Base-by-base conservation (phyloP, 148 eudicot genomes). In the Drosera capensis region DNA sequence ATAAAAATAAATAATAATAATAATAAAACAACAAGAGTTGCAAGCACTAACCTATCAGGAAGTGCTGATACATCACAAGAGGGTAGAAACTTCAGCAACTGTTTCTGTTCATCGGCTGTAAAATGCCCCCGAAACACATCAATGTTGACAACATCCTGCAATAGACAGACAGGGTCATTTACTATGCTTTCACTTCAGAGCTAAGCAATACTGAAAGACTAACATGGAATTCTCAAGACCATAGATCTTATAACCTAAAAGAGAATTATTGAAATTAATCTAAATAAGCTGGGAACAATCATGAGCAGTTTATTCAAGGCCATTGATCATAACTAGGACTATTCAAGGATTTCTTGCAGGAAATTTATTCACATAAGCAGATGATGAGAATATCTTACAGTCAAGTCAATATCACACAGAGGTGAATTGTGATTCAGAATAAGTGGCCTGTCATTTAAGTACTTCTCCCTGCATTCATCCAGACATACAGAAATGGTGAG, bases 131-230 rank as follows among this genome's bases (percentile, higher is more conserved):
- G 22, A 60, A 80, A 84, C 23, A 57, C 74, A 13, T 83, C 75
- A 38, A 61, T 57, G 62, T 75, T 75, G 17, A 73, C 52, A 49
- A 90, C 51, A 50, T 90, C 95, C 95, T 90, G 84, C 69, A 69
- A 20, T 23, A 51, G 19, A 31, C 2, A 35, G 18, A 5, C 30
- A n/a, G 15, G 9, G 4, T 20, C 23, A 7, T 41, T 23, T 18
- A 44, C 38, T 31, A 13, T 21, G 39, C 43, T 51, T 24, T 7
- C 38, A 1, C 18, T 5, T 1, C 22, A 41, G 14, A 19, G 20
- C 3, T 24, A 12, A 50, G 1, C 0, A 45, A 28, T 25, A 12
- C 28, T 30, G 21, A 17, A 13, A 44, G 21, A 13, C 25, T 18
- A 38, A 52, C 39, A 52, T 3, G 15, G 7, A 14, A 16, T 6